Evolutionary conservation across 2,329 filamentous ascomycete genomes (phyloP).

Genomic region (Exophiala phaeomuriformis): DNA sequence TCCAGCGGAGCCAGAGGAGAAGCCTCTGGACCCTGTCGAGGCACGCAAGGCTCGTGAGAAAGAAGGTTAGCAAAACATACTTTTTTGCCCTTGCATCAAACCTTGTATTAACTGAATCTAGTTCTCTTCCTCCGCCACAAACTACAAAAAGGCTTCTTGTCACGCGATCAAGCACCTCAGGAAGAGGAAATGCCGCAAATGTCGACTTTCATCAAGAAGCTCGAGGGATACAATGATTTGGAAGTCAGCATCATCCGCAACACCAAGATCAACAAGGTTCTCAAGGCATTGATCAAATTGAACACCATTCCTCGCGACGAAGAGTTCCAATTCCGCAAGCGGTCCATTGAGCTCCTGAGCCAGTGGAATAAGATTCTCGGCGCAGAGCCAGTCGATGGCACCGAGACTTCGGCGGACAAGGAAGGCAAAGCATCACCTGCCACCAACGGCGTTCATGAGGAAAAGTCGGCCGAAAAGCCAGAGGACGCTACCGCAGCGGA

Average conservation of each 20-base stretch:
- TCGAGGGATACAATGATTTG: constrained; percentile 70
- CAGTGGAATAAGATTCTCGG: constrained; percentile 84
- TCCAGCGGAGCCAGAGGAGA: constrained; percentile 44
- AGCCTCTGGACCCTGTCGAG: constrained; percentile 48
- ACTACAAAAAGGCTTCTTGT: constrained; percentile 87
- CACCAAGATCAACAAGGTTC: constrained; percentile 98
- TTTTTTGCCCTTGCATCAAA: background rate
- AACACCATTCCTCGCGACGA: constrained; percentile 78
- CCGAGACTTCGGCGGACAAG: constrained; percentile 35
- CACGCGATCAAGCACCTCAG: constrained; percentile 75
- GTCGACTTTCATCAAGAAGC: constrained; percentile 51
- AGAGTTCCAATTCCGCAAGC: constrained; percentile 79
- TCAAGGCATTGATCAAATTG: constrained; percentile 89
- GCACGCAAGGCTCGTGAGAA: constrained; percentile 50
- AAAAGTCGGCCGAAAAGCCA: constrained; percentile 28
- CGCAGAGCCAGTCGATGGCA: constrained; percentile 43
- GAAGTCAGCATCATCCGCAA: constrained; percentile 80
- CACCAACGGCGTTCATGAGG: constrained; percentile 33
- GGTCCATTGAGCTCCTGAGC: constrained; percentile 70
- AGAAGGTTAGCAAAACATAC: constrained; percentile 51
- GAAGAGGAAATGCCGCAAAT: constrained; percentile 54
- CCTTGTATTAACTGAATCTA: constrained; percentile 29
- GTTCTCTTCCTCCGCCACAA: constrained; percentile 93
- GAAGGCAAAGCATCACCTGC: constrained; percentile 38
- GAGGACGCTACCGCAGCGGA: constrained; percentile 28